Conservation (phyloP, 2,329 filamentous ascomycete species). For the Aspergillus spinulosporus region DNA sequence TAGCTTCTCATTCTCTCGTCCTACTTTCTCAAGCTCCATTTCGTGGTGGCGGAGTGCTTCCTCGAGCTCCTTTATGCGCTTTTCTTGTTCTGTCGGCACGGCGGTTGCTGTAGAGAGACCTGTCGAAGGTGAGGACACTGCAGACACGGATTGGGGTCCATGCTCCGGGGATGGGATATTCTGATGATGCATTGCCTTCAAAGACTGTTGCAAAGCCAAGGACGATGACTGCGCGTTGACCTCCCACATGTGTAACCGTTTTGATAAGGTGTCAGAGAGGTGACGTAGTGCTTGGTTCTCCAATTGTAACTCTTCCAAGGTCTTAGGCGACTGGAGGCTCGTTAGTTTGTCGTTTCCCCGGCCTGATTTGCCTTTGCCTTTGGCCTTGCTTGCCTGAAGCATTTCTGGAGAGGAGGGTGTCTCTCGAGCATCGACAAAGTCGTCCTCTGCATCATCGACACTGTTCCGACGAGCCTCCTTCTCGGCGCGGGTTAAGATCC, state of each 20-base stretch:
- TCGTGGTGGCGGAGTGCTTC: slow-evolving; percentile 60
- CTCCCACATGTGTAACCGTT: slow-evolving; percentile 89
- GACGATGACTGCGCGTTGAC: slow-evolving; percentile 85
- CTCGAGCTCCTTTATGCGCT: slow-evolving; percentile 66
- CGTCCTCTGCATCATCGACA: slow-evolving; percentile 71
- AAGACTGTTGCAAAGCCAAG: slow-evolving; percentile 82
- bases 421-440: slow-evolving; percentile 86
- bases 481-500: slow-evolving; percentile 66
- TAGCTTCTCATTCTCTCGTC: slow-evolving; percentile 61
- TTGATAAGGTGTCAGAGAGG: slow-evolving; percentile 81
- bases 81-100: slow-evolving; percentile 42
- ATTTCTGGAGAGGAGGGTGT: slow-evolving; percentile 55
- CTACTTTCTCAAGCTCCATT: slow-evolving; percentile 65
- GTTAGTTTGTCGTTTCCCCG: slow-evolving; percentile 33
- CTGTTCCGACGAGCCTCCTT: slow-evolving; percentile 47
- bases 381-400: slow-evolving; percentile 45
- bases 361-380: slow-evolving; percentile 33
- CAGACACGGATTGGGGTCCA: slow-evolving; percentile 33
- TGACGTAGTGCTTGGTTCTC: slow-evolving; percentile 86
- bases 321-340: slow-evolving; percentile 54
- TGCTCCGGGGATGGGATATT: slow-evolving; percentile 33
- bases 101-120: slow-evolving; percentile 21
- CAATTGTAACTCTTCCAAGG: slow-evolving; percentile 81
- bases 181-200: slow-evolving; percentile 52
- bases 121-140: slow-evolving; percentile 28